Base-by-base conservation (phyloP, 75 land plant species). In the Cunninghamia lanceolata region DNA sequence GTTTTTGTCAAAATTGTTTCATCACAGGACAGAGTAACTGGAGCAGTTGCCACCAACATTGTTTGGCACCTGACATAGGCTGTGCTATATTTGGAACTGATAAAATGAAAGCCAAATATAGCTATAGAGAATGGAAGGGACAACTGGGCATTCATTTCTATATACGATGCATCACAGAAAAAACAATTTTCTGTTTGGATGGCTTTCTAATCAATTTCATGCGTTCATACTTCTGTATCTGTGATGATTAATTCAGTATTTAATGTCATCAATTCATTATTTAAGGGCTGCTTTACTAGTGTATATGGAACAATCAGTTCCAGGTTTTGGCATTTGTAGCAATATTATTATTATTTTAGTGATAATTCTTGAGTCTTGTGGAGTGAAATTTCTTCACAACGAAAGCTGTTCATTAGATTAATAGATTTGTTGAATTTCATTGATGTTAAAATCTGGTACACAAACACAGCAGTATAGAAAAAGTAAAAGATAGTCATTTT, bases 1-100 rank as follows among this genome's bases (percentile, higher is more conserved):
- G 90, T 83, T 93, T 52, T 86, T 96, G 82, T 91, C 94, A 36
- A 97, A 97, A 87, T 71, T 96, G 78, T 96, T 89, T 79, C 95
- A 85, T 73, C 99, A 97, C 84, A 88, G 90, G 74, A 56, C 47
- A 79, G 80, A 39, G 25, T 77, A 77, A 39, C 45, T 40, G 43
- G 45, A 77, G 76, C 28, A 9, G 43, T 79, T 21, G 47, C 46
- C 45, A n/a, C 45, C 46, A 43, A 79, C 11, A 79, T 28, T 25
- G 19, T 42, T 79, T 43, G 46, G 82, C 47, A 79, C 15, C 30
- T 10, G 30, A 0, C 14, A 25, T 19, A 39, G n/a, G 14, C 30
- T 79, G 52, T 50, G 11, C 46, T 43, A 7, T 40, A 42, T 79
- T 40, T 79, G 82, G 28, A 77, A 34, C 36, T 16, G 45, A 77